A percentile compares a stretch with the other conserved stretches of the same genome.
Conservation (phyloP, 306 rosid genomes). For the Oemleria cerasiformis region DNA sequence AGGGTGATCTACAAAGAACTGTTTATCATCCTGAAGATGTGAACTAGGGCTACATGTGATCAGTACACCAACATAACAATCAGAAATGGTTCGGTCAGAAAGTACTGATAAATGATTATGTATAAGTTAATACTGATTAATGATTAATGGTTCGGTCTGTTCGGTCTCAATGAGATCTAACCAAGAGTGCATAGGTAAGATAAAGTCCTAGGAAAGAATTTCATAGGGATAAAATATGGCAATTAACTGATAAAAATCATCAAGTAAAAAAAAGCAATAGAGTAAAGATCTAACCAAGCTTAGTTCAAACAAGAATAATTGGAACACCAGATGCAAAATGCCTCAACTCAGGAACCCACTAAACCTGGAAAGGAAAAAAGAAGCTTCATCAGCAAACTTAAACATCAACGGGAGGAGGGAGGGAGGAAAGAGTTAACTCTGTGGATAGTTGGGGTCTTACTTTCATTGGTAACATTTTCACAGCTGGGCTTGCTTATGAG, state of each 20-base stretch:
- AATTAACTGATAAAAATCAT: neutral
- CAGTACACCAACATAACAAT: neutral
- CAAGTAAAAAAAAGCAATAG: conserved; percentile 15
- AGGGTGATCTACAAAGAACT: conserved; percentile 79
- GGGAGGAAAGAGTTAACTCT: neutral
- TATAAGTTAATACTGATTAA: neutral
- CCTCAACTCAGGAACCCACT: conserved; percentile 98
- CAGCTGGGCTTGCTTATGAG: conserved; percentile 98
- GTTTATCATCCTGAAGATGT: conserved; percentile 83
- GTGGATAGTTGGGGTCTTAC: conserved; percentile 37
- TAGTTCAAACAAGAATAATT: conserved; percentile 90
- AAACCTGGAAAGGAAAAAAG: conserved; percentile 16
- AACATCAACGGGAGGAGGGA: neutral
- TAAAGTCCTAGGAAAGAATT: neutral
- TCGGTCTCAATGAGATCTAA: neutral
- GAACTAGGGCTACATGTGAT: neutral
- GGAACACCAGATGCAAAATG: conserved; percentile 99
- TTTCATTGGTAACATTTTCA: conserved; percentile 91
- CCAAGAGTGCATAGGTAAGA: too few relatives aligned
- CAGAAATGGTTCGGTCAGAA: neutral
- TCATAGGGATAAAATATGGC: conserved; percentile 8
- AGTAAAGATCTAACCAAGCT: conserved; percentile 77
- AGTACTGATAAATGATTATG: neutral
- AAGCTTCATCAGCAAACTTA: conserved; percentile 1
- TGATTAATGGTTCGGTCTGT: too few relatives aligned